Conservation (phyloP, 1,284 basidiomycete species). For the Boletellus deceptivus region DNA sequence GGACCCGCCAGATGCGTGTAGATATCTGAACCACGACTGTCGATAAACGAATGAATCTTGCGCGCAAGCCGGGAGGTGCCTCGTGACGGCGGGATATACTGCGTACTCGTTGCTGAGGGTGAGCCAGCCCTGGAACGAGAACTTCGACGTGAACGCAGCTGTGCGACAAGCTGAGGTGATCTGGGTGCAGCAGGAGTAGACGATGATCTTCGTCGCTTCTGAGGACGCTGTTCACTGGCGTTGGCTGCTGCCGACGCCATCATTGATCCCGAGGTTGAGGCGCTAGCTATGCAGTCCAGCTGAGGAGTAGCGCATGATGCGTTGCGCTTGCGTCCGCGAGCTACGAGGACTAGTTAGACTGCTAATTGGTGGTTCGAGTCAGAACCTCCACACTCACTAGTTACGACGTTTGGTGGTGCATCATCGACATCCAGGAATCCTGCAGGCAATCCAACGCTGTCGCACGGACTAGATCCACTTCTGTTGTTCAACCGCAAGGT, state of each 20-base stretch:
- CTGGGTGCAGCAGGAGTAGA: constrained; percentile 18
- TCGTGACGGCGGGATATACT: constrained; percentile 11
- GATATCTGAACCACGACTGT: constrained; percentile 22
- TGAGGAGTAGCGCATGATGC: constrained; percentile 3
- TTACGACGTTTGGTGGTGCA: constrained; percentile 3
- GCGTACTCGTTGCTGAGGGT: constrained; percentile 4
- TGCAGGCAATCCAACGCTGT: constrained; percentile 8
- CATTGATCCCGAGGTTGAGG: constrained; percentile 1
- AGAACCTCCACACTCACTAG: constrained; percentile 14
- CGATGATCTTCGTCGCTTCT: constrained; percentile 22
- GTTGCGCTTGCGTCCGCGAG: constrained; percentile 21
- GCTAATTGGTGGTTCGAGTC: not conserved
- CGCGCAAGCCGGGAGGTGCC: constrained; percentile 20
- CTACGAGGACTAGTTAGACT: constrained; percentile 11
- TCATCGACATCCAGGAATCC: constrained; percentile 11
- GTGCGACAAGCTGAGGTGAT: constrained; percentile 10
- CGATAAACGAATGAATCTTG: constrained; percentile 19
- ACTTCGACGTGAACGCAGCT: constrained; percentile 8
- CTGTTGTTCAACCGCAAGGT: constrained; percentile 13
- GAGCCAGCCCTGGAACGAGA: constrained; percentile 23
- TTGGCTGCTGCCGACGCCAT: not conserved
- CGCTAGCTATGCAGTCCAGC: not conserved
- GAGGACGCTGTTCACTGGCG: constrained; percentile 7
- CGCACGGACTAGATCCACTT: constrained; percentile 9
- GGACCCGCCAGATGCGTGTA: constrained; percentile 29